Evolutionary conservation across 169 alveolate species (phyloP).

Genomic region (Plasmodium reichenowi): DNA sequence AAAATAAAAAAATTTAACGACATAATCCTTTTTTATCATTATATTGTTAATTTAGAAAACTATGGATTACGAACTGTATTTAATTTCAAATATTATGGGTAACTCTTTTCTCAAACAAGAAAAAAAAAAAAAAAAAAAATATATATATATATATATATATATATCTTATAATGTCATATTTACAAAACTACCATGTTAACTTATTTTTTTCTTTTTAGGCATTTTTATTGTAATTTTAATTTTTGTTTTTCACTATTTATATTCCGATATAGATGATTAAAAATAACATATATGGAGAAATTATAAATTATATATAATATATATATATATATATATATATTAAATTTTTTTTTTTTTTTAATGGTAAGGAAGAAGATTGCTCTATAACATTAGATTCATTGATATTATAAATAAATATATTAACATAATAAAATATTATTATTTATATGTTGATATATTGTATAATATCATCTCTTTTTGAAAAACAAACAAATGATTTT

Average conservation of each 20-base stretch:
- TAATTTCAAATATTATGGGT: conserved; percentile 70
- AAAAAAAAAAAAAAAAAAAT: no score
- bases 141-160: conserved; percentile 1
- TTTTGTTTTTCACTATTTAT: conserved; percentile 64
- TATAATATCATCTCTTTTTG: no score
- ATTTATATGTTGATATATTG: no score
- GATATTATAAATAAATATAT: no score
- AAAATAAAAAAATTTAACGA: no score
- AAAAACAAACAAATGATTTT: no score
- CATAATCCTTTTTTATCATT: no score
- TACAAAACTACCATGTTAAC: background rate
- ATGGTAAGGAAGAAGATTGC: background rate
- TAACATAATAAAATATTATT: no score
- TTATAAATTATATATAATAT: background rate
- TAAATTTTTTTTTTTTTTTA: background rate
- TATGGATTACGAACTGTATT: conserved; percentile 71
- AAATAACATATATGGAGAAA: conserved; percentile 1
- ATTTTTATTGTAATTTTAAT: conserved; percentile 39
- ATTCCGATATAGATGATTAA: conserved; percentile 23
- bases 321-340: conserved; percentile 4
- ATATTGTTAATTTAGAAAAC: background rate
- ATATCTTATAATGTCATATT: background rate
- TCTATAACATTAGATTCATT: no score
- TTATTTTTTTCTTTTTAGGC: conserved; percentile 23
- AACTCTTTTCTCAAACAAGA: background rate